phyloP scores from a whole-genome alignment of 176 grass and related monocot species.

The Carex kokanica region DNA sequence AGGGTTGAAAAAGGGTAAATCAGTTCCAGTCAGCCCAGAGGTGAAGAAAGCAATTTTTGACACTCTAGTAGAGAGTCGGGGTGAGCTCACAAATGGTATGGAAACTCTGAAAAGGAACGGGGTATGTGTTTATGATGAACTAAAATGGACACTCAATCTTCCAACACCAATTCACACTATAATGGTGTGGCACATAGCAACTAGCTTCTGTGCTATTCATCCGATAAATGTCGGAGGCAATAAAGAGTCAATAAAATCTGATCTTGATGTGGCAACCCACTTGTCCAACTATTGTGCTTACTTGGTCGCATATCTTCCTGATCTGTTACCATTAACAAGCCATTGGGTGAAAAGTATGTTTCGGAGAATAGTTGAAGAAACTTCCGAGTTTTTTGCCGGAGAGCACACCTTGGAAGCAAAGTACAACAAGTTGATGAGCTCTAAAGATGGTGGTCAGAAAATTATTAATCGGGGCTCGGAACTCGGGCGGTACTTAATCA shows the following conservation, averaged over 20 bases:
- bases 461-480: background rate
- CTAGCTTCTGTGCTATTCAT: background rate
- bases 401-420: background rate
- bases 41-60: background rate
- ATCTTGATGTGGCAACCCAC: background rate
- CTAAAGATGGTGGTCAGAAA: background rate
- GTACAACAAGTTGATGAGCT: background rate
- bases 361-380: background rate
- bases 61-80: background rate
- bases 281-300: conserved; percentile 46
- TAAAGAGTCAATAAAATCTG: background rate
- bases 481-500: background rate
- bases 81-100: background rate
- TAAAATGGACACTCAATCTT: background rate
- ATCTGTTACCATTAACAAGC: conserved; percentile 23
- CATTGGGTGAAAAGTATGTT: conserved; percentile 18
- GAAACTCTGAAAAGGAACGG: background rate
- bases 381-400: background rate
- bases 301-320: conserved; percentile 33
- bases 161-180: background rate
- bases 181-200: conserved; percentile 45
- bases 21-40: background rate
- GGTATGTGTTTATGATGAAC: background rate
- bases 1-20: background rate
- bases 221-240: background rate